Evolutionary conservation across 228 moss, liverwort and hornwort species (phyloP).

Genomic region (Sphagnum fallax): DNA sequence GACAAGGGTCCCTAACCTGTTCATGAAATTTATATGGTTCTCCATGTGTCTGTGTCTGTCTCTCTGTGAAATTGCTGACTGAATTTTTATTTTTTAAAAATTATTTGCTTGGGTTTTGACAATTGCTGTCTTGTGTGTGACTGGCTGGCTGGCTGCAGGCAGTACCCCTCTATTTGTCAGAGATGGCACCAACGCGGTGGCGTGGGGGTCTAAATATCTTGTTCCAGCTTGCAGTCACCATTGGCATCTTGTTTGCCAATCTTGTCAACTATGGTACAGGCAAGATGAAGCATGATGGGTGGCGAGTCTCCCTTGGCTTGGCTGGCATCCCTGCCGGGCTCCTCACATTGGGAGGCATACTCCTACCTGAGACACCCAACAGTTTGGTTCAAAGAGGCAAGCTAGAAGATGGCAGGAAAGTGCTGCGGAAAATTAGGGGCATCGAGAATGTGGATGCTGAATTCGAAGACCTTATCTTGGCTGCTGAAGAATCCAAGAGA

Average conservation of each 20-base stretch:
- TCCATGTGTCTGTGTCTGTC: no score
- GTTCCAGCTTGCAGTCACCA: constrained; percentile 10
- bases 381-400: constrained; percentile 8
- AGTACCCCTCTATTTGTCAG: constrained; percentile 9
- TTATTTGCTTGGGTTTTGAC: no score
- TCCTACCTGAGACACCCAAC: constrained; percentile 9
- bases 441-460: constrained; percentile 3
- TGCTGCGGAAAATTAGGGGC: constrained; percentile 5
- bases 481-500: not conserved
- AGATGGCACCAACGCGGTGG: constrained; percentile 12
- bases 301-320: constrained; percentile 4
- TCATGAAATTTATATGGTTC: no score
- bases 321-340: constrained; percentile 7
- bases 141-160: not conserved
- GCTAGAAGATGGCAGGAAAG: not conserved
- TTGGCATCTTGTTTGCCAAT: constrained; percentile 8
- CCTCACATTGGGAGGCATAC: constrained; percentile 6
- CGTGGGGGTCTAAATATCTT: constrained; percentile 9
- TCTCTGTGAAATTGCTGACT: no score
- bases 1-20: no score
- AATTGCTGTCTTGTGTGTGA: no score
- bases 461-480: constrained; percentile 1
- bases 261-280: constrained; percentile 5
- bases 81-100: no score
- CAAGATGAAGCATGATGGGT: constrained; percentile 1